Base-by-base conservation (phyloP, 2,329 filamentous ascomycete genomes). In the Dissoconium aciculare region DNA sequence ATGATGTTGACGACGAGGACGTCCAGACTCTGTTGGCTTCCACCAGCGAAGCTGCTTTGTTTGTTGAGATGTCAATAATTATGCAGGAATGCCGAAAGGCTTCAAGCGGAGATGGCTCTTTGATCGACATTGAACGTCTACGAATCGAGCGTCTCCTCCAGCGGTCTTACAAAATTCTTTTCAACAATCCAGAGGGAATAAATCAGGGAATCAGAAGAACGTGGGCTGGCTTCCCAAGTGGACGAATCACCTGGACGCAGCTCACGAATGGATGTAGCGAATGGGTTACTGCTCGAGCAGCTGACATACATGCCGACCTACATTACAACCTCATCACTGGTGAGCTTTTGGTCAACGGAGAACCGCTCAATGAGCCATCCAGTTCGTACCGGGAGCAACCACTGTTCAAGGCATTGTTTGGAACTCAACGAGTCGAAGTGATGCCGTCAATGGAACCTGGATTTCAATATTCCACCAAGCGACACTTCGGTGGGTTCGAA, bases 291-390 rank as follows among this genome's bases (percentile, higher is more conserved):
- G 34, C 45, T 17, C 15, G 53, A 5, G 38, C 47, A 10, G 36
- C 32, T 31, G 54, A 2, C 42, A 33, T n/a, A n/a, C 45, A 1
- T 53, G 60, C 28, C 38, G 30, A 15, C 1, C 37, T 67, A 1
- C 54, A 62, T 28, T 64, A 58, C 38, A 51, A 69, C 39, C 35
- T 64, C 0, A 30, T 67, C 0, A 53, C 60, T 19, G 66, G 67
- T 0, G 55, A 62, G 27, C 44, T 71, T 0, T 48, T 69, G 0
- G 52, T 71, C 4, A 53, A 71, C 34, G 62, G 64, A 0, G 45
- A 60, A 27, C 54, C 60, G 5, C 40, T 69, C 9, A 61, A 66
- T 1, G 67, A 63, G 9, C 56, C 78, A 0, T 73, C 74, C 0
- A 43, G 57, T 1, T 52, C 65, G 2, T 64, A 69, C 26, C 60